Evolutionary conservation across 192 early-diverging fungal genomes (phyloP).

Genomic region (Spinellus fusiger): DNA sequence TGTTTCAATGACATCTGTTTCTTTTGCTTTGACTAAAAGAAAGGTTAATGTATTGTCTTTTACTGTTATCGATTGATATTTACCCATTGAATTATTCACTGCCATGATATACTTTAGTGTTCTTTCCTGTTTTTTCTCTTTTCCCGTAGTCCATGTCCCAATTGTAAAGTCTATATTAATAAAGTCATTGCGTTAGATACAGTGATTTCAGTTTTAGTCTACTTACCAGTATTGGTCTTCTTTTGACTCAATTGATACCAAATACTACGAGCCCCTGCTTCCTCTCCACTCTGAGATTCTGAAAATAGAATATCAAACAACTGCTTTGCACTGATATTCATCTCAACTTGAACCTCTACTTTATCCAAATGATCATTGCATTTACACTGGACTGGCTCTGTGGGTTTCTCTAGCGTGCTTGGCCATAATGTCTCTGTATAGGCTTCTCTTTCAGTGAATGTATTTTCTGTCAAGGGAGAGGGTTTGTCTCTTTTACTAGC

Average conservation of each 20-base stretch:
- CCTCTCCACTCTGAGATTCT: constrained; percentile 3
- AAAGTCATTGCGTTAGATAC: not conserved
- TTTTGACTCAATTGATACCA: not conserved
- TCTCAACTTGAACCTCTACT: constrained; percentile 41
- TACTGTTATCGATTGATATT: not conserved
- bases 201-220: too few species aligned
- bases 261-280: not conserved
- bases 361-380: constrained; percentile 68
- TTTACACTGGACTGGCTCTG: constrained; percentile 45
- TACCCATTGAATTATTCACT: constrained; percentile 67
- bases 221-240: constrained; percentile 12
- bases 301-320: constrained; percentile 53
- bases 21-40: constrained; percentile 58
- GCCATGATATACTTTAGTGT: constrained; percentile 59
- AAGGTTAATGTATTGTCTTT: not conserved
- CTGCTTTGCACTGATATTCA: constrained; percentile 49
- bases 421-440: constrained; percentile 20
- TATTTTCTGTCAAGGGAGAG: not conserved
- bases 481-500: too few species aligned
- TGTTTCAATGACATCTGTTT: constrained; percentile 55
- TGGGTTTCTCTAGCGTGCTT: constrained; percentile 33
- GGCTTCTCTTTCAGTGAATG: too few species aligned
- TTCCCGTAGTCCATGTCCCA: not conserved
- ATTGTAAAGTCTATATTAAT: not conserved
- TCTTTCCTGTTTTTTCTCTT: constrained; percentile 19